These are phyloP conservation scores for Dalbergia cochinchinensis DNA, from an alignment of 306 rosid species.

Conservation along the genomic window DNA sequence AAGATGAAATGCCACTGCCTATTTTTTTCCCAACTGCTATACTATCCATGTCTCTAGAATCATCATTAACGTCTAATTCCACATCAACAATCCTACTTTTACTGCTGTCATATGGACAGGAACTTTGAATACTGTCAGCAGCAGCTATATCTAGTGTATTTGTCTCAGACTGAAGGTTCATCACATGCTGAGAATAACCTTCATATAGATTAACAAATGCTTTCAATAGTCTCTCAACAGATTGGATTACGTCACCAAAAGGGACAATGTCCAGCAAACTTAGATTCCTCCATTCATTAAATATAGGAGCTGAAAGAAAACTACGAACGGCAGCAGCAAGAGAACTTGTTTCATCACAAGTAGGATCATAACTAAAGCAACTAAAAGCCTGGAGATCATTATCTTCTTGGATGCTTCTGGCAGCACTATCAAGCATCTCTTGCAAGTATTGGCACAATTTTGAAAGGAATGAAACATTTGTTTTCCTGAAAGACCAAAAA, in stretches of 20 bases:
- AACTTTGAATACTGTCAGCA: slow-evolving; percentile 51
- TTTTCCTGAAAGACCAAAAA: slow-evolving; percentile 63
- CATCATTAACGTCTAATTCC: slow-evolving; percentile 82
- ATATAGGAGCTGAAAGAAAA: slow-evolving; percentile 75
- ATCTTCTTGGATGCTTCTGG: slow-evolving; percentile 59
- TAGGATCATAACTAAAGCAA: slow-evolving; percentile 62
- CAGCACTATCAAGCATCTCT: slow-evolving; percentile 65
- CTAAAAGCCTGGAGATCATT: slow-evolving; percentile 52
- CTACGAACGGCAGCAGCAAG: slow-evolving; percentile 63
- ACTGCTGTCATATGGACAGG: slow-evolving; percentile 50
- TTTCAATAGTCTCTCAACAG: slow-evolving; percentile 69
- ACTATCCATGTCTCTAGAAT: slow-evolving; percentile 69
- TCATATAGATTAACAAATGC: slow-evolving; percentile 70
- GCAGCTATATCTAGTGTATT: slow-evolving; percentile 53
- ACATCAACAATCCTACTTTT: slow-evolving; percentile 77
- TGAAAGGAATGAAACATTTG: slow-evolving; percentile 59
- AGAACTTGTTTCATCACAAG: slow-evolving; percentile 56
- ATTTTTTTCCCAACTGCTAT: slow-evolving; percentile 53
- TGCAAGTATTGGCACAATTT: slow-evolving; percentile 66
- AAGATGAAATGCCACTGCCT: slow-evolving; percentile 54
- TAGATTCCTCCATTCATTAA: slow-evolving; percentile 55
- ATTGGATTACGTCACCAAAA: slow-evolving; percentile 59
- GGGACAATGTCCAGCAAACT: slow-evolving; percentile 54
- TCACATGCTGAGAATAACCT: slow-evolving; percentile 61
- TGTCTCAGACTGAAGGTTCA: slow-evolving; percentile 56